phyloP scores from a whole-genome alignment of 371 early-diverging fungal genomes.

The Mortierella sp. region DNA sequence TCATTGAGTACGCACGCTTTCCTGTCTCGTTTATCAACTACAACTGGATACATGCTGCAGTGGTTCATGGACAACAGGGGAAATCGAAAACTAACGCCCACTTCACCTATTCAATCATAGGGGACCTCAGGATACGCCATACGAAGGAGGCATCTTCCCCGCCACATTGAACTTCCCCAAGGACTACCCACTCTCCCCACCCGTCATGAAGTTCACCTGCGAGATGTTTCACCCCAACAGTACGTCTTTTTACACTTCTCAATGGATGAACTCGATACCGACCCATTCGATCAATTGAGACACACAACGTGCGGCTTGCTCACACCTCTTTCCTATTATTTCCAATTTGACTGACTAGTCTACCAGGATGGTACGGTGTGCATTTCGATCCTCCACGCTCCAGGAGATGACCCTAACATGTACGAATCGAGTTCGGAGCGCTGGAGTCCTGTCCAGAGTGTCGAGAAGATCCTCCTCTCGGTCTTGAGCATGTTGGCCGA shows the following conservation, averaged over 20 bases:
- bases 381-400: conserved; percentile 98
- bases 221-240: conserved; percentile 96
- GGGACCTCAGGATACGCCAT: conserved; percentile 96
- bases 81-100: neutral
- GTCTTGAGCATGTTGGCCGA: conserved; percentile 94
- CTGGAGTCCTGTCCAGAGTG: conserved; percentile 98
- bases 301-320: no score
- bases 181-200: conserved; percentile 97
- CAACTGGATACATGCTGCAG: neutral
- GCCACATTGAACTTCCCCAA: conserved; percentile 90
- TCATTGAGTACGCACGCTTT: conserved; percentile 82
- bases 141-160: conserved; percentile 90
- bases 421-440: conserved; percentile 94
- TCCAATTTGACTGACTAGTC: conserved; percentile 61
- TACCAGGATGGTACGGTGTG: conserved; percentile 99
- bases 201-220: conserved; percentile 91
- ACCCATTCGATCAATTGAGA: no score
- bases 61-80: neutral
- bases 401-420: conserved; percentile 98
- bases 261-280: no score
- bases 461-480: conserved; percentile 96
- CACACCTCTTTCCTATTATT: no score
- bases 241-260: conserved; percentile 27
- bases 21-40: neutral
- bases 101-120: conserved; percentile 52